These are phyloP conservation scores for Solioccasus polychromus DNA, from an alignment of 768 basidiomycete species.

Conservation along the genomic window DNA sequence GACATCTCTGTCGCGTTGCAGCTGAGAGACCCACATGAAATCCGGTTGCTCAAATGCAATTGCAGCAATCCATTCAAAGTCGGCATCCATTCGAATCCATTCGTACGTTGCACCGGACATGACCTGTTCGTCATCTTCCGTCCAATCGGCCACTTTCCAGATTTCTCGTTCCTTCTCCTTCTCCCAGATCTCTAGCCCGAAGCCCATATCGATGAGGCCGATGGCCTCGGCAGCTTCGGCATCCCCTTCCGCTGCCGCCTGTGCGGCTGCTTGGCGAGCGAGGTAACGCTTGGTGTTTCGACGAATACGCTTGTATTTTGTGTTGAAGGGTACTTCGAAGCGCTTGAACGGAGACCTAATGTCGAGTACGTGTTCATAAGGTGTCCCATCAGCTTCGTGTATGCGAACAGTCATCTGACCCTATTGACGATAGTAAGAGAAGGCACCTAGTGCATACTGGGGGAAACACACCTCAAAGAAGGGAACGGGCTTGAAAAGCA, in stretches of 20 bases:
- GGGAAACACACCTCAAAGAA: conserved; percentile 74
- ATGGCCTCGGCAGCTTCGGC: conserved; percentile 90
- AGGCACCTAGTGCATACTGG: neutral
- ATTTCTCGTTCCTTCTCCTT: conserved; percentile 88
- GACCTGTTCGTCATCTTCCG: conserved; percentile 88
- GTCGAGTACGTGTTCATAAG: conserved; percentile 96
- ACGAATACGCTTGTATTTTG: conserved; percentile 95
- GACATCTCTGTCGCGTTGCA: conserved; percentile 94
- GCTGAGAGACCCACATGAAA: conserved; percentile 97
- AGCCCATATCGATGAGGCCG: conserved; percentile 92
- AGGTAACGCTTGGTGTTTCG: conserved; percentile 95
- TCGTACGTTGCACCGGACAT: conserved; percentile 98
- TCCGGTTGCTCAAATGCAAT: conserved; percentile 93
- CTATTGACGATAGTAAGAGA: conserved; percentile 35
- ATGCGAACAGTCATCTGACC: conserved; percentile 99
- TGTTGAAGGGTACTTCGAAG: conserved; percentile 98
- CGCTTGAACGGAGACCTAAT: conserved; percentile 84
- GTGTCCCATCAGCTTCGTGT: conserved; percentile 98
- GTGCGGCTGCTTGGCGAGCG: conserved; percentile 88
- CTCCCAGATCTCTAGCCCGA: conserved; percentile 94
- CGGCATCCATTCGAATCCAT: conserved; percentile 99
- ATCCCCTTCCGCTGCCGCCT: conserved; percentile 90
- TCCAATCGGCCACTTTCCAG: conserved; percentile 98
- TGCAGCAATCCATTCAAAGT: conserved; percentile 97
- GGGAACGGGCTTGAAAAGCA: conserved; percentile 75